Conservation (phyloP, 1,284 basidiomycete species). For the Serendipita sp. region DNA sequence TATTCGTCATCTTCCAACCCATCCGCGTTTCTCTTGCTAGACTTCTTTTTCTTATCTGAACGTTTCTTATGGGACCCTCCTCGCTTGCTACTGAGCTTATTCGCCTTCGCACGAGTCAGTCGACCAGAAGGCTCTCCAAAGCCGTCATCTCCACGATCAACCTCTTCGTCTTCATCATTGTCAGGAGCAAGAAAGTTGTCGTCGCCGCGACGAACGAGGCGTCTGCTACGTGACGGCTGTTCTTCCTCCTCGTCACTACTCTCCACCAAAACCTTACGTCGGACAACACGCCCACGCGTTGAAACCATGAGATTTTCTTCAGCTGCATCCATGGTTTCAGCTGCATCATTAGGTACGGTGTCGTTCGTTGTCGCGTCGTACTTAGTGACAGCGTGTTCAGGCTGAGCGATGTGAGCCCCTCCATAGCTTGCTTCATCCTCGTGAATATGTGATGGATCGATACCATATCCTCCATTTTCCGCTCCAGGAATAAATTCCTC, state of each 20-base stretch:
- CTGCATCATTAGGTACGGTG: not conserved
- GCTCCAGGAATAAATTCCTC: not conserved
- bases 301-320: not conserved
- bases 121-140: constrained; percentile 10
- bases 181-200: constrained; percentile 12
- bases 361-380: not conserved
- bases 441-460: not conserved
- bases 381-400: not conserved
- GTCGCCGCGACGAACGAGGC: not conserved
- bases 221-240: not conserved
- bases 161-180: constrained; percentile 10
- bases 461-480: not conserved
- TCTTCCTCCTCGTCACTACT: not conserved
- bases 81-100: constrained; percentile 6
- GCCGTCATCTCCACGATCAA: constrained; percentile 10
- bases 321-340: not conserved
- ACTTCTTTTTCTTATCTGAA: constrained; percentile 9
- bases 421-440: not conserved
- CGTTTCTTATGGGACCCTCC: not conserved
- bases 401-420: not conserved
- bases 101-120: constrained; percentile 7
- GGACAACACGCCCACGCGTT: not conserved
- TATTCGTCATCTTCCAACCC: constrained; percentile 37
- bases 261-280: not conserved
- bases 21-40: constrained; percentile 22